These are phyloP conservation scores for Trametes versicolor DNA, from an alignment of 1,284 basidiomycete genomes.

Conservation along the genomic window DNA sequence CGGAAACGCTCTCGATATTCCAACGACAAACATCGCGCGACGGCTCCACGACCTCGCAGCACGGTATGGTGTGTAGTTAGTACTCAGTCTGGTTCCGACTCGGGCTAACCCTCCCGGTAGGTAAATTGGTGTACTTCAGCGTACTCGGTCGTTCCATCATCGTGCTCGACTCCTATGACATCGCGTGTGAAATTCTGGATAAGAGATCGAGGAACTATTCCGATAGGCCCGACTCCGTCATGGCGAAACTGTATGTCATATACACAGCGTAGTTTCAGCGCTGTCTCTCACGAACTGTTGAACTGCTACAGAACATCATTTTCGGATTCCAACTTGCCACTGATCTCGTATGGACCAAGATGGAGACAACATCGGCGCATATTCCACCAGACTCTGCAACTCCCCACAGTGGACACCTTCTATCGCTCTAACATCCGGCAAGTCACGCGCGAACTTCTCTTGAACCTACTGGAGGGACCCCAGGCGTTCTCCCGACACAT, in stretches of 20 bases:
- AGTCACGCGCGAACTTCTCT: conserved; percentile 3
- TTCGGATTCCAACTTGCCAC: conserved; percentile 11
- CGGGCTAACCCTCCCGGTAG: background rate
- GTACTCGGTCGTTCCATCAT: conserved; percentile 20
- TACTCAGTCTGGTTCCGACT: too few species aligned
- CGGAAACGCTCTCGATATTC: conserved; percentile 25
- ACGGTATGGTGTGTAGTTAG: conserved; percentile 15
- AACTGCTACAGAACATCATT: background rate
- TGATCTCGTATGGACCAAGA: conserved; percentile 19
- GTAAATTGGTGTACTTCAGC: conserved; percentile 20
- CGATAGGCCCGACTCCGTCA: conserved; percentile 19
- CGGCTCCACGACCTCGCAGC: conserved; percentile 6
- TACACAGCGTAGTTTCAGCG: background rate
- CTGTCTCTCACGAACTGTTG: background rate
- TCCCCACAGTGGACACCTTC: background rate
- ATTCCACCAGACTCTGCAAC: conserved; percentile 22
- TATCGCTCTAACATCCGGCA: conserved; percentile 4
- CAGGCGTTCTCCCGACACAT: conserved; percentile 10
- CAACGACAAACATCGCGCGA: conserved; percentile 6
- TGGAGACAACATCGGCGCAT: conserved; percentile 29
- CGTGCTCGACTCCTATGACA: conserved; percentile 28
- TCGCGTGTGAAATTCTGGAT: conserved; percentile 30
- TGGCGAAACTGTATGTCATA: conserved; percentile 23
- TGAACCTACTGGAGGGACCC: conserved; percentile 9
- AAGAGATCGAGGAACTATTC: conserved; percentile 31